Percentiles rank a stretch among this genome's conserved stretches.
phyloP scores from a whole-genome alignment of 352 stramenopile genomes.

The Pythium biforme region DNA sequence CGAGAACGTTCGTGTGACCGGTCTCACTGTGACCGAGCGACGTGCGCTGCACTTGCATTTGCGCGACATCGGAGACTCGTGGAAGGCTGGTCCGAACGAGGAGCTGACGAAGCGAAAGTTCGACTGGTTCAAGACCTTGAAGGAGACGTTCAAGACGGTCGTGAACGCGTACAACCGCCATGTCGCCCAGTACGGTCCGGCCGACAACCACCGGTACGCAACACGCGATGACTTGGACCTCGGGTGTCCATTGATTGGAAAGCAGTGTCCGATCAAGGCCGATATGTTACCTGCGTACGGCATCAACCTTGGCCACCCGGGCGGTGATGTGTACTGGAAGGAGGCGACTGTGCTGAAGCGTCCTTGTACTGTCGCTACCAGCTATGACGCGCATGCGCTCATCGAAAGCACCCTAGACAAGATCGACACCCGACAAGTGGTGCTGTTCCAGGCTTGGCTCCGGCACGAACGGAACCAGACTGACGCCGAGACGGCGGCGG shows the following conservation, averaged over 20 bases:
- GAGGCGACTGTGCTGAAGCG: conserved; percentile 61
- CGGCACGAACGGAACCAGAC: no score
- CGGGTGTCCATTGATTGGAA: conserved; percentile 86
- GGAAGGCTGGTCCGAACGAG: conserved; percentile 88
- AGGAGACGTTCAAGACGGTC: conserved; percentile 92
- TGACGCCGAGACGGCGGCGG: no score
- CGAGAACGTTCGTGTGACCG: conserved; percentile 90
- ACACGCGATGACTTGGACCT: conserved; percentile 81
- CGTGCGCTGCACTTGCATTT: conserved; percentile 89
- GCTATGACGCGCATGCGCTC: no score
- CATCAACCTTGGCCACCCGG: conserved; percentile 78
- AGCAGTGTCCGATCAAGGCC: conserved; percentile 90
- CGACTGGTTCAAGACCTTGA: conserved; percentile 91
- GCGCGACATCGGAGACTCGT: conserved; percentile 76
- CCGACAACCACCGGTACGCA: conserved; percentile 86
- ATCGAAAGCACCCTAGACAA: no score
- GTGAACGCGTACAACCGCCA: conserved; percentile 90
- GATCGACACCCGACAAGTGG: no score
- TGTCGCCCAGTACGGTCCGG: conserved; percentile 88
- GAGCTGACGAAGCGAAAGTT: conserved; percentile 92
- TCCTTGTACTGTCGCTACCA: no score
- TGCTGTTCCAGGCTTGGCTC: no score
- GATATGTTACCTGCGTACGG: conserved; percentile 74
- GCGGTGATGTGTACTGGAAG: conserved; percentile 70
- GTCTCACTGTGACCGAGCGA: conserved; percentile 89